These are phyloP conservation scores for Tillandsia leiboldiana DNA, from an alignment of 176 grass and related monocot genomes.

Conservation along the genomic window DNA sequence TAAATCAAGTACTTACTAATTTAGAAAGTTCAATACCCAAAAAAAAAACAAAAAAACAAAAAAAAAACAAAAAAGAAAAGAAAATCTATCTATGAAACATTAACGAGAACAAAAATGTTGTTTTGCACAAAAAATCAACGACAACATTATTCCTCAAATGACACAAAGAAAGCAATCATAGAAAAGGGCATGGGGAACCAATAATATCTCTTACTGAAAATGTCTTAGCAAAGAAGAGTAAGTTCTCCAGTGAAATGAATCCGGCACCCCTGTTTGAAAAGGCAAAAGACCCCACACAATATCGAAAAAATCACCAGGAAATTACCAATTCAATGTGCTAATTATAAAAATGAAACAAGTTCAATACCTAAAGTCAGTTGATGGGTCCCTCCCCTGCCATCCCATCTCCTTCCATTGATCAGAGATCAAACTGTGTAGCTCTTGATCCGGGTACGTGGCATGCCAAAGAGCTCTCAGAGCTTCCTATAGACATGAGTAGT, in stretches of 20 bases:
- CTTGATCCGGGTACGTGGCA: conserved; percentile 92
- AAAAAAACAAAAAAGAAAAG: neutral
- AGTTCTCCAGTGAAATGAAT: conserved; percentile 96
- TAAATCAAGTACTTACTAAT: neutral
- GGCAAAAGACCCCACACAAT: neutral
- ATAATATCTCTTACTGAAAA: conserved; percentile 68
- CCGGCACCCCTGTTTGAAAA: conserved; percentile 51
- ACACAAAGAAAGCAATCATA: neutral
- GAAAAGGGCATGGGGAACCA: neutral
- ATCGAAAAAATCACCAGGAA: neutral
- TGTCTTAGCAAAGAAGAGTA: conserved; percentile 91
- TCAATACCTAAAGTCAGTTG: conserved; percentile 75
- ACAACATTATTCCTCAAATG: neutral
- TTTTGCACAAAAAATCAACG: neutral
- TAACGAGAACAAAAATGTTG: no score
- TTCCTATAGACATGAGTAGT: conserved; percentile 39
- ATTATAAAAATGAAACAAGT: neutral
- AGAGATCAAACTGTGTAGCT: conserved; percentile 76
- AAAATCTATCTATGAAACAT: no score
- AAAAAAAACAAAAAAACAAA: neutral
- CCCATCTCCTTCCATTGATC: conserved; percentile 99
- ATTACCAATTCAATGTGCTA: neutral
- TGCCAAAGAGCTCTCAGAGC: conserved; percentile 88
- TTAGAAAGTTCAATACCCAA: neutral
- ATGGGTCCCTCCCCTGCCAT: conserved; percentile 97